Evolutionary conservation across 306 rosid species (phyloP), one percentile per base, ranked within the genome.

Genomic region (Macrotyloma uniflorum): DNA sequence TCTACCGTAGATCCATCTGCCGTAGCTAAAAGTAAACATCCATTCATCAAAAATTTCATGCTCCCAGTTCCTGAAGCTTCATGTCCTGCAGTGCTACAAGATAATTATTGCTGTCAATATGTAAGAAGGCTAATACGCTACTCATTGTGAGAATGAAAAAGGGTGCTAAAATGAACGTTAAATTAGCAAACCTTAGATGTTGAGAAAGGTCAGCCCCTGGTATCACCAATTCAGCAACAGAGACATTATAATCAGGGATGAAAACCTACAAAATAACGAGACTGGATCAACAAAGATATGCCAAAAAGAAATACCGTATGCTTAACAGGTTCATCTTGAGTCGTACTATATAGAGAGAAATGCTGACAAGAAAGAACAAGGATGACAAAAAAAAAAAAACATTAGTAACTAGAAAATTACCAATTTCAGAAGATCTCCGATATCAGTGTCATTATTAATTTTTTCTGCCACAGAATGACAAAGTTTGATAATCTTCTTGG

Each of bases 171-270:
- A 40, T 53, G 59, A 32, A 36, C 42, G 7, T 51, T 57, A 69
- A 72, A 79, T 40, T 38, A 65, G 83, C 85, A 72, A 71, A 90
- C 93, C 96, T 90, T 65, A 88, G 6, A 79, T 90, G 93, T 72
- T 90, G 96, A 28, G 96, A 90, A 76, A 90, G 88, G 82, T 90
- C 96, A 50, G 93, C 91, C 84, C 91, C 93, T 22, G 93, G 93
- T 79, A 90, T 87, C 19, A 90, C 91, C 86, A 90, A 82, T 85
- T 90, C 96, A 68, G 96, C 96, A 54, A 90, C 91, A 42, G 91
- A 88, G 15, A 90, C 93, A 80, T 88, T 90, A 74, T 90, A 90
- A 83, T 90, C 96, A 40, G 93, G 96, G 76, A 90, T 88, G 49
- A 88, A 90, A 75, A 90, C 91, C 93, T 88, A 83, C 20, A 87